Conservation (phyloP, 768 basidiomycete genomes). For the Jaapia argillacea region DNA sequence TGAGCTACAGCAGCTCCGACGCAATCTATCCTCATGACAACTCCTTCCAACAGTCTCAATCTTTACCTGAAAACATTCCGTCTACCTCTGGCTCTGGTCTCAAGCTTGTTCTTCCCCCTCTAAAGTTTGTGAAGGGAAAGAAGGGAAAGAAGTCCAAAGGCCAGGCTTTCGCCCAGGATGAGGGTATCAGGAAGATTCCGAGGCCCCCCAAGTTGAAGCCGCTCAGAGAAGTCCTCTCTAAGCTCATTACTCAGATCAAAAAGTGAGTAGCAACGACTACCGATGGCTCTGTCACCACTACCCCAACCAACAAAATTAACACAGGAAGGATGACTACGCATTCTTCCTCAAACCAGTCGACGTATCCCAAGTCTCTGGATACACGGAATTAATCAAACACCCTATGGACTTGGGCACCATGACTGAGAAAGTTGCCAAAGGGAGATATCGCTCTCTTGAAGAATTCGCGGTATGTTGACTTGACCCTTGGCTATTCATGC, state of each 20-base stretch:
- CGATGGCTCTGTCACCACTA: background rate
- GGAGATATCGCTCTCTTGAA: constrained; percentile 71
- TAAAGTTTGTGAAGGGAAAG: constrained; percentile 51
- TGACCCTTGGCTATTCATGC: background rate
- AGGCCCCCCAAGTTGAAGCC: constrained; percentile 70
- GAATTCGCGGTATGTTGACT: constrained; percentile 57
- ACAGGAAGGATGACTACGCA: constrained; percentile 78
- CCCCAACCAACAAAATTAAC: too few relatives aligned
- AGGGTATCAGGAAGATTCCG: constrained; percentile 26
- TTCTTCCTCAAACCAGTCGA: constrained; percentile 72
- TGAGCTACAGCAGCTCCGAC: too few relatives aligned
- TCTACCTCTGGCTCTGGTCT: constrained; percentile 32
- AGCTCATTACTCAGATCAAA: constrained; percentile 63
- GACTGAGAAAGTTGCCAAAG: constrained; percentile 62
- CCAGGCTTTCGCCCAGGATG: constrained; percentile 12
- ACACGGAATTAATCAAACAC: constrained; percentile 57
- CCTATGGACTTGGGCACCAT: constrained; percentile 96
- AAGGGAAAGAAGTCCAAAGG: constrained; percentile 34
- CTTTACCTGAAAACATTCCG: too few relatives aligned
- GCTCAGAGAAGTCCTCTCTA: constrained; percentile 61
- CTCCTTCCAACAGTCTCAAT: too few relatives aligned
- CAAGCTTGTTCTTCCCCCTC: constrained; percentile 58
- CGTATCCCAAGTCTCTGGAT: constrained; percentile 45
- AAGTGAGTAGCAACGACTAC: constrained; percentile 34
- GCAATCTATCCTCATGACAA: too few relatives aligned